Evolutionary conservation across 1,284 basidiomycete species (phyloP), one percentile per base, ranked within the genome.

Genomic region (Ustilago trichophora): DNA sequence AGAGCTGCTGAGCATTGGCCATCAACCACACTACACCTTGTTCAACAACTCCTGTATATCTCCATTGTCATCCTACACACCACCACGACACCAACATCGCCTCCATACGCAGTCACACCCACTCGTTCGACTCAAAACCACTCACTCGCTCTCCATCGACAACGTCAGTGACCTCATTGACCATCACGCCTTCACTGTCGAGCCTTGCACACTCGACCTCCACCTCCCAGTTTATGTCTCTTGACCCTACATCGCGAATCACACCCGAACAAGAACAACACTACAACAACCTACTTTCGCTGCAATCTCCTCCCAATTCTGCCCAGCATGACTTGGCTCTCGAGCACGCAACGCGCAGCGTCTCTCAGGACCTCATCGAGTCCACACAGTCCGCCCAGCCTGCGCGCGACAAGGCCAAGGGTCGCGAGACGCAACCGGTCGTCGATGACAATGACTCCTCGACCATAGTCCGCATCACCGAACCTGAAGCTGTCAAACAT

Each of bases 401-500:
- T 10, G n/a, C 21, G 13, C 32, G 50, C 45, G 49, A 57, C 36
- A 52, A 56, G 33, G 59, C 51, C 52, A 63, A 63, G 27, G 15
- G 8, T 33, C 53, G 45, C 36, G 40, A 46, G 18, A 7, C 19
- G 12, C 13, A 47, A 19, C 7, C 27, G 7, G 21, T 16, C 36
- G 16, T 13, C 32, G 26, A 32, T 8, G 33, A 25, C 38, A 32
- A 15, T 24, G 42, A 40, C 21, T 15, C 44, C 33, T 42, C 50
- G 24, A 42, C 65, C 51, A 22, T 68, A 58, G 55, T 68, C 6
- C 65, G 65, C 43, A 38, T 68, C 27, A 63, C 54, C 15, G 44
- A 63, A 18, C 58, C 55, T 2, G 21, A 41, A 31, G 22, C 34
- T 2, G 21, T 42, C 19, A 25, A 54, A n/a, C 7, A 21, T 16